phyloP scores from a whole-genome alignment of 371 early-diverging fungal species.

The Rhizopus stolonifer region DNA sequence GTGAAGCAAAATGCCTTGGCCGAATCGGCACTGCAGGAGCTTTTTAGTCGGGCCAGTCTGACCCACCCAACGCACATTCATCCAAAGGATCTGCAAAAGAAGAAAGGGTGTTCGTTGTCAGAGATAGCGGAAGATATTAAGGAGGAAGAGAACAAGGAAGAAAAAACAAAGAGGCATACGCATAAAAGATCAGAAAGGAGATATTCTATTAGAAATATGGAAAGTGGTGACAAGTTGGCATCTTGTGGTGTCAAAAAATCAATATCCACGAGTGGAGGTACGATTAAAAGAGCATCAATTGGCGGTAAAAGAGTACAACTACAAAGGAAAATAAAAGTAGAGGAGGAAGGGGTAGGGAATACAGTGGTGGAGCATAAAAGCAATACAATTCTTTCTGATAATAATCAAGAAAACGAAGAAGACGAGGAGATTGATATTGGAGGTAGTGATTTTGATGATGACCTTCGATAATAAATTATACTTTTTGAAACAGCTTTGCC shows the following conservation, averaged over 20 bases:
- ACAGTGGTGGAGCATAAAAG: constrained; percentile 7
- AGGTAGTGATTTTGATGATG: constrained; percentile 65
- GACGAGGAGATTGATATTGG: constrained; percentile 69
- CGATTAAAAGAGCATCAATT: not conserved
- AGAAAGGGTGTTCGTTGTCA: constrained; percentile 7
- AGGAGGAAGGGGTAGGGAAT: constrained; percentile 3
- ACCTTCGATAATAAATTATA: constrained; percentile 36
- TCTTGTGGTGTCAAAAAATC: constrained; percentile 4
- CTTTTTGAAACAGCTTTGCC: too few species aligned
- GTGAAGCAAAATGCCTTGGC: not conserved
- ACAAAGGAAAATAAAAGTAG: not conserved
- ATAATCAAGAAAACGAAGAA: constrained; percentile 45
- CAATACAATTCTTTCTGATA: not conserved
- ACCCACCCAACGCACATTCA: constrained; percentile 19
- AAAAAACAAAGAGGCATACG: not conserved
- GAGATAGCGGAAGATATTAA: not conserved
- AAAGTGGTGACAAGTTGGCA: not conserved
- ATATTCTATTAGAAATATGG: not conserved
- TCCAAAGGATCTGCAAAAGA: constrained; percentile 26
- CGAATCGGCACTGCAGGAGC: constrained; percentile 11
- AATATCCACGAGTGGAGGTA: not conserved
- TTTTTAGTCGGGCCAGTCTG: constrained; percentile 34
- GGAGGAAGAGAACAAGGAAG: not conserved
- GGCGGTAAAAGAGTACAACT: constrained; percentile 1
- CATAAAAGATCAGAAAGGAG: not conserved